Evolutionary conservation across 73 alveolate genomes (phyloP).

Genomic region (Paramecium bursaria): DNA sequence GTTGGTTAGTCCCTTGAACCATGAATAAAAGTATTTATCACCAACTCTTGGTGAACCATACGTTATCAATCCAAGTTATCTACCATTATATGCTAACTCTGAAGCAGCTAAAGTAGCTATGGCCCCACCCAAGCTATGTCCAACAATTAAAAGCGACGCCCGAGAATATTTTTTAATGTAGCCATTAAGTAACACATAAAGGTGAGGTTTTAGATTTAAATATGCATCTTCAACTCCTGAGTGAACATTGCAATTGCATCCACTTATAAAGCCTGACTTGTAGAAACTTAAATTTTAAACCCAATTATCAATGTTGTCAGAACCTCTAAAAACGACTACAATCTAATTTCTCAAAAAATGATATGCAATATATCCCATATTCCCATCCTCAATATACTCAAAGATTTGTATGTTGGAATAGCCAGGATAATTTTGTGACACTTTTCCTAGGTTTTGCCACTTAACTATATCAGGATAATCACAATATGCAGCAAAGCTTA

Average conservation of each 20-base stretch:
- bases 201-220: not conserved
- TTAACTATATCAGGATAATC: conserved; percentile 11
- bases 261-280: not conserved
- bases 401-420: not conserved
- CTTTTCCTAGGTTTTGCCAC: conserved; percentile 56
- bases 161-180: not conserved
- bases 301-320: not conserved
- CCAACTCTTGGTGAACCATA: conserved; percentile 38
- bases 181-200: not conserved
- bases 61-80: not conserved
- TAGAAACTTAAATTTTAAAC: not conserved
- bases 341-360: not conserved
- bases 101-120: conserved; percentile 36
- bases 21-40: not conserved
- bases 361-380: not conserved
- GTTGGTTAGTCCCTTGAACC: not conserved
- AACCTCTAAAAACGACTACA: conserved; percentile 1
- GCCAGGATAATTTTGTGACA: not conserved
- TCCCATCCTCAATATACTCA: not conserved
- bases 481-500: conserved; percentile 63
- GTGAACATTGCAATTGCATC: not conserved
- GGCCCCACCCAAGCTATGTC: conserved; percentile 39
- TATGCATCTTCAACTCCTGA: not conserved
- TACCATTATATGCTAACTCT: not conserved
- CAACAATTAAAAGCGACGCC: not conserved